Conservation (phyloP, 192 early-diverging fungal genomes). For the Allomyces javanicus region DNA sequence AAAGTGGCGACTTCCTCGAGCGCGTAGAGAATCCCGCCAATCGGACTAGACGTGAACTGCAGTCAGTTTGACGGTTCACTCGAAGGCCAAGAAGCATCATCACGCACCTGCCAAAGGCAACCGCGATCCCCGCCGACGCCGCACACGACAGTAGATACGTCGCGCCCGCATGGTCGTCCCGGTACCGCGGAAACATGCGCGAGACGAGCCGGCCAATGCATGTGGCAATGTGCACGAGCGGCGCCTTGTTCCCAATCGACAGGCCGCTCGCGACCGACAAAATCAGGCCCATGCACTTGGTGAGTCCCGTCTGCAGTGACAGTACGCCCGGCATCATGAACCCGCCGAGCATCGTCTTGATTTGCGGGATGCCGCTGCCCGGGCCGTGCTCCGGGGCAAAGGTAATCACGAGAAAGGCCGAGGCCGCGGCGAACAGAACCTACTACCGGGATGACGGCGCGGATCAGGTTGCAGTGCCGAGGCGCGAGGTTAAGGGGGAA, state of each 20-base stretch:
- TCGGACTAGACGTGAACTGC: constrained; percentile 7
- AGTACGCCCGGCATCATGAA: not conserved
- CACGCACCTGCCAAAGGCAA: constrained; percentile 88
- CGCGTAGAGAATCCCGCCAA: constrained; percentile 53
- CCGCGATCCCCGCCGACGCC: constrained; percentile 88
- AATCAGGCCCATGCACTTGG: not conserved
- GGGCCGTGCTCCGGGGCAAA: not conserved
- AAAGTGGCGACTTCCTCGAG: constrained; percentile 84
- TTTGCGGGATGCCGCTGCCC: not conserved
- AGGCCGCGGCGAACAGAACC: not conserved
- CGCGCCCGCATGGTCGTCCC: constrained; percentile 46
- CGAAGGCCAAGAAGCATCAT: constrained; percentile 17
- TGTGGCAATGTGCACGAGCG: constrained; percentile 86
- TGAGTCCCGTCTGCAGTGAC: not conserved
- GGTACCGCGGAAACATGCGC: constrained; percentile 55
- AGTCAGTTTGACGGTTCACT: not conserved
- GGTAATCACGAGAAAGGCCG: not conserved
- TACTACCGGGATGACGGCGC: not conserved
- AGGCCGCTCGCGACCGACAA: not conserved
- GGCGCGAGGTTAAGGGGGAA: no score
- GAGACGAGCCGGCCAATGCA: constrained; percentile 79
- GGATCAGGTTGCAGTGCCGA: no score
- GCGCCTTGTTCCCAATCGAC: constrained; percentile 35
- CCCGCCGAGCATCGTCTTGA: not conserved
- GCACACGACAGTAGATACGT: constrained; percentile 55